A percentile compares a stretch with the other conserved stretches of the same genome.
Evolutionary conservation across 192 early-diverging fungal genomes (phyloP).

Genomic region (Gonapodya prolifera): DNA sequence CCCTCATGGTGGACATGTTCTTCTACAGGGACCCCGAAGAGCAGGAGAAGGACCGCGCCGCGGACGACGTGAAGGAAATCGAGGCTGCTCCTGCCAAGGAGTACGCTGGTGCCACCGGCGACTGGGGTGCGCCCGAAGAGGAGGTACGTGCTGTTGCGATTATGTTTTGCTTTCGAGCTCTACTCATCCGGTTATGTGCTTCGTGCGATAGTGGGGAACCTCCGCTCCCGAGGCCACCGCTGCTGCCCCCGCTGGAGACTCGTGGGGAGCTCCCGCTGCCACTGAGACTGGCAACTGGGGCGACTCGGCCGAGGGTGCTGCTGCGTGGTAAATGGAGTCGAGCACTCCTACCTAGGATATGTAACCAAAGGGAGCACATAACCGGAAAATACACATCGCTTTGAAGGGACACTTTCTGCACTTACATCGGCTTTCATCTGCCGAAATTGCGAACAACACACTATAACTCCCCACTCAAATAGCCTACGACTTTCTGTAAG

Average conservation of each 20-base stretch:
- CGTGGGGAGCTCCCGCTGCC: slow-evolving; percentile 24
- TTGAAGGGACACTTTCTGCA: too few relatives aligned
- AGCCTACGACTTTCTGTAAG: too few relatives aligned
- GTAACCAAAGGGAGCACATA: too few relatives aligned
- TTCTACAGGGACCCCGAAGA: slow-evolving; percentile 99
- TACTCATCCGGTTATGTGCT: too few relatives aligned
- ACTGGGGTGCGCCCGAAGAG: slow-evolving; percentile 25
- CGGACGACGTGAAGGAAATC: slow-evolving; percentile 75
- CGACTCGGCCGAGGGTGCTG: slow-evolving; percentile 7
- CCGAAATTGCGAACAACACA: too few relatives aligned
- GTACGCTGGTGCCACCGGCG: slow-evolving; percentile 22
- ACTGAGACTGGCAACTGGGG: slow-evolving; percentile 29
- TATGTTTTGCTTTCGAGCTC: too few relatives aligned
- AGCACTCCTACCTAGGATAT: too few relatives aligned
- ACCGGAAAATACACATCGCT: too few relatives aligned
- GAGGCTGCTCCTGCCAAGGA: slow-evolving; percentile 33
- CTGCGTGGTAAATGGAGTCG: not conserved
- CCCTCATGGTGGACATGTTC: slow-evolving; percentile 99
- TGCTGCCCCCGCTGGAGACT: slow-evolving; percentile 23
- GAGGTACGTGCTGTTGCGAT: slow-evolving; percentile 19
- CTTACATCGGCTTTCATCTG: too few relatives aligned
- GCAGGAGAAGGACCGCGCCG: slow-evolving; percentile 9
- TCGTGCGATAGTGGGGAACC: slow-evolving; percentile 19
- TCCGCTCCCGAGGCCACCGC: slow-evolving; percentile 17
- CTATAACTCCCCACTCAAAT: too few relatives aligned